Conservation (phyloP, 345 rosid species). For the Leavenworthia alabamica region DNA sequence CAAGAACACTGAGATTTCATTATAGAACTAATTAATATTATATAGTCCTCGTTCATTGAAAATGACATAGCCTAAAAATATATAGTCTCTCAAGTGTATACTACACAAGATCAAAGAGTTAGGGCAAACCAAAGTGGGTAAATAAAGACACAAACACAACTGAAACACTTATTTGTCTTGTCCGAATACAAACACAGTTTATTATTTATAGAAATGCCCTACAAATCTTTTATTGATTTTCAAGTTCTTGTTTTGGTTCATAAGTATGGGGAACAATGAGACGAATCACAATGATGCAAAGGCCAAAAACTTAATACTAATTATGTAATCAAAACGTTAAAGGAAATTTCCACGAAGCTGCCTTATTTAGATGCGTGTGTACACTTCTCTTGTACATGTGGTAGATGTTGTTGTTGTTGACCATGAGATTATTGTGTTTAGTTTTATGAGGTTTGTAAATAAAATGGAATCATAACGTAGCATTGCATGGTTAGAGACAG, state of each 20-base stretch:
- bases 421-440: background rate
- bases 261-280: no score
- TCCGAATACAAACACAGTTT: slow-evolving; percentile 3
- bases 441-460: background rate
- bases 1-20: background rate
- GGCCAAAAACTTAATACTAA: background rate
- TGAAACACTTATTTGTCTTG: slow-evolving; percentile 12
- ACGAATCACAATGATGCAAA: slow-evolving; percentile 11
- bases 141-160: background rate
- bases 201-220: slow-evolving; percentile 10
- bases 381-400: slow-evolving; percentile 26
- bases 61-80: background rate
- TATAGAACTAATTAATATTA: background rate
- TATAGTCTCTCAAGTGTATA: background rate
- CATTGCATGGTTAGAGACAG: background rate
- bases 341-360: slow-evolving; percentile 29
- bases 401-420: slow-evolving; percentile 13
- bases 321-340: background rate
- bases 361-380: no score
- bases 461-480: background rate
- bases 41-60: slow-evolving; percentile 4
- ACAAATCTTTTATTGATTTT: slow-evolving; percentile 18
- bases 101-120: background rate
- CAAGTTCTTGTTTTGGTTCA: no score
- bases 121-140: slow-evolving; percentile 27